Conservation (phyloP, 208 protist genomes). For the Trypanosoma avium region DNA sequence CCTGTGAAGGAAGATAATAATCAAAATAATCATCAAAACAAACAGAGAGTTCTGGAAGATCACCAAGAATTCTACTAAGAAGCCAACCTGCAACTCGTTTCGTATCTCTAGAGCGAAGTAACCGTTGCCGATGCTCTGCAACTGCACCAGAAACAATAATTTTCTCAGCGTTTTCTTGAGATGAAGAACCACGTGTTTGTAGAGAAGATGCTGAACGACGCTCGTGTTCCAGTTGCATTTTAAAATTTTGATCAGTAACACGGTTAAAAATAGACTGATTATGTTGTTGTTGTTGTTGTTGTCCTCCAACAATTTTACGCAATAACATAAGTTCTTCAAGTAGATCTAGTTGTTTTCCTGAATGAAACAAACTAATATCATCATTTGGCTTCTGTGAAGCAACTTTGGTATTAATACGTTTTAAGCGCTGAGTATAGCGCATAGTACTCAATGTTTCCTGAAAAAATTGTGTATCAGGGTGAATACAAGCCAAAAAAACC, state of each 20-base stretch:
- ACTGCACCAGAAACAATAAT: background rate
- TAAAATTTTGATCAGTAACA: background rate
- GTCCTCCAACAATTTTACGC: constrained; percentile 41
- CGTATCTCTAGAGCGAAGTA: constrained; percentile 55
- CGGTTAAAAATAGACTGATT: background rate
- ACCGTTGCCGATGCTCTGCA: constrained; percentile 7
- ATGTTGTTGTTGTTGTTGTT: constrained; percentile 17
- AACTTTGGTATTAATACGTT: constrained; percentile 61
- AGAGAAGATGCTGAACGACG: background rate
- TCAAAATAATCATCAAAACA: constrained; percentile 90
- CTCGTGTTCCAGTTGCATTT: background rate
- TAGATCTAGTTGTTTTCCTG: constrained; percentile 45
- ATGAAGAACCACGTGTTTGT: background rate
- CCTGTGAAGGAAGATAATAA: constrained; percentile 41
- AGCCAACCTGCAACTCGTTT: constrained; percentile 83
- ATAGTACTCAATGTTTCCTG: constrained; percentile 86
- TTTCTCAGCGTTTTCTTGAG: background rate
- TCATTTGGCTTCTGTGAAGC: constrained; percentile 26
- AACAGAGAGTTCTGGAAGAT: constrained; percentile 71
- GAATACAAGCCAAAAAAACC: constrained; percentile 88
- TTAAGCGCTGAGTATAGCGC: constrained; percentile 84
- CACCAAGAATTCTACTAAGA: constrained; percentile 67
- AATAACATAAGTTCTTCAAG: constrained; percentile 60
- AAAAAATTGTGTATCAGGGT: constrained; percentile 55
- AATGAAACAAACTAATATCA: constrained; percentile 41